phyloP scores from a whole-genome alignment of 2,329 filamentous ascomycete species.

The Chaetomiaceae sp. region DNA sequence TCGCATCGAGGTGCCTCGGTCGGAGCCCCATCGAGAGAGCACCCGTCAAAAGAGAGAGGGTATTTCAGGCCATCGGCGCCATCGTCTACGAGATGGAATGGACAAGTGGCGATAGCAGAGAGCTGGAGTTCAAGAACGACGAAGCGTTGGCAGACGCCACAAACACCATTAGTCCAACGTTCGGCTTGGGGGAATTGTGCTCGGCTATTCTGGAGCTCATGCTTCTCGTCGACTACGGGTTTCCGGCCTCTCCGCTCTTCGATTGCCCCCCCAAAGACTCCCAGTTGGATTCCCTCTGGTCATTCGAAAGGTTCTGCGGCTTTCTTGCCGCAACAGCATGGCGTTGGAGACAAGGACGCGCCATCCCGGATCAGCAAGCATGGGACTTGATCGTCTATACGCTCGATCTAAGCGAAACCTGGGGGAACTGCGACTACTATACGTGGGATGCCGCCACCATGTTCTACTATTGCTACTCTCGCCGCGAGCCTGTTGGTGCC shows the following conservation, averaged over 20 bases:
- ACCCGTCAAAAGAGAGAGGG: not conserved
- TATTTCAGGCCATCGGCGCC: not conserved
- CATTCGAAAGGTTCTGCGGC: not conserved
- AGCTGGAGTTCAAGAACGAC: not conserved
- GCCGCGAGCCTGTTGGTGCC: not conserved
- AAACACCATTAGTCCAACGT: not conserved
- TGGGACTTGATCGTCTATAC: not conserved
- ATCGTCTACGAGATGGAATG: not conserved
- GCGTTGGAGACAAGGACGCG: not conserved
- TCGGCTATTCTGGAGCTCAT: not conserved
- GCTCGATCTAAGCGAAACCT: not conserved
- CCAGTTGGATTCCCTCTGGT: too few relatives aligned
- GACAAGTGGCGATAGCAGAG: not conserved
- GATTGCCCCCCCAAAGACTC: too few relatives aligned
- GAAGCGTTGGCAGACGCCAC: too few relatives aligned
- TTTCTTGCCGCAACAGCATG: not conserved
- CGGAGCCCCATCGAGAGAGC: too few relatives aligned
- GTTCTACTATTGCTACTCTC: conserved; percentile 16
- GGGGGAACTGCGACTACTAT: not conserved
- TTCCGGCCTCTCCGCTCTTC: not conserved
- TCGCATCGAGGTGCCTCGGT: not conserved
- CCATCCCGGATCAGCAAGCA: not conserved
- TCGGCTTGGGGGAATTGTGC: too few relatives aligned
- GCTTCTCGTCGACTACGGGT: conserved; percentile 3
- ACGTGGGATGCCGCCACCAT: conserved; percentile 9